Evolutionary conservation across 106 monocot species (phyloP).

Genomic region (Dendrobium huoshanense): DNA sequence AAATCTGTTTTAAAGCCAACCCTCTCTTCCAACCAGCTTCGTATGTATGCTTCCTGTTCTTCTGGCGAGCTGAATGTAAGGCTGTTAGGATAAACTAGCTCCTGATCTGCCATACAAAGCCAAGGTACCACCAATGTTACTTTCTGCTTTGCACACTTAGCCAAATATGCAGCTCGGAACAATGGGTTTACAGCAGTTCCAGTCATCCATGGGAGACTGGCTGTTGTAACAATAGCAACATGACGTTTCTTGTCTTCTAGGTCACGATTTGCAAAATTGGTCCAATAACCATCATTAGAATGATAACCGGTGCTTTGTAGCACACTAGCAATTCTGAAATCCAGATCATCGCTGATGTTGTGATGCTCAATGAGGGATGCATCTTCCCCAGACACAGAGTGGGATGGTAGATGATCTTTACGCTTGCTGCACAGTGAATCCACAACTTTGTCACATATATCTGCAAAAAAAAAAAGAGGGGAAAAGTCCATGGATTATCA

Average conservation of each 20-base stretch:
- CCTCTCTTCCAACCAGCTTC: slow-evolving; percentile 89
- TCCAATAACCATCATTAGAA: slow-evolving; percentile 52
- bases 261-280: slow-evolving; percentile 23
- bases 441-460: slow-evolving; percentile 81
- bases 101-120: slow-evolving; percentile 93
- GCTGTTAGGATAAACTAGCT: slow-evolving; percentile 84
- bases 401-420: slow-evolving; percentile 34
- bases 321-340: slow-evolving; percentile 76
- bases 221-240: slow-evolving; percentile 94
- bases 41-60: slow-evolving; percentile 89
- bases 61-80: slow-evolving; percentile 74
- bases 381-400: slow-evolving; percentile 30
- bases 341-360: slow-evolving; percentile 60
- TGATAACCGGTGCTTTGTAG: slow-evolving; percentile 80
- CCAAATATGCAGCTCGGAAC: slow-evolving; percentile 90
- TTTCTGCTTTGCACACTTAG: slow-evolving; percentile 69
- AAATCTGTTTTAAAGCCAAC: slow-evolving; percentile 87
- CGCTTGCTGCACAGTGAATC: slow-evolving; percentile 48
- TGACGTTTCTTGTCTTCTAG: slow-evolving; percentile 45
- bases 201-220: slow-evolving; percentile 99
- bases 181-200: slow-evolving; percentile 97
- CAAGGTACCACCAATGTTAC: slow-evolving; percentile 95
- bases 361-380: slow-evolving; percentile 31
- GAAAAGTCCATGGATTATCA: not conserved
- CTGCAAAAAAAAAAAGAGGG: slow-evolving; percentile 17